These are phyloP conservation scores for Polygonum aviculare DNA, from an alignment of 148 eudicot species.

Conservation along the genomic window DNA sequence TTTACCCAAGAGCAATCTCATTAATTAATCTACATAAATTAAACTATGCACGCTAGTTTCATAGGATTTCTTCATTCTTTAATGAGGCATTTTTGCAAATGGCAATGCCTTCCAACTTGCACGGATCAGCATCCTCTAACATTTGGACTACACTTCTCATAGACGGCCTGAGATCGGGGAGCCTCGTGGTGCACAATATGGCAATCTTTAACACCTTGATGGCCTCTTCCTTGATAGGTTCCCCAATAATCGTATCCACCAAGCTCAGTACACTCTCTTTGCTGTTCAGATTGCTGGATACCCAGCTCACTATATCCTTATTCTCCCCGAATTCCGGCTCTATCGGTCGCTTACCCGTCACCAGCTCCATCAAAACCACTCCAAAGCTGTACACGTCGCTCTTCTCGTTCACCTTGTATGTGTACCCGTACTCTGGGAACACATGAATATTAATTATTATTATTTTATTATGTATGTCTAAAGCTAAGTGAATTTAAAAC, in stretches of 20 bases:
- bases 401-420: conserved; percentile 76
- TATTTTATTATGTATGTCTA: not conserved
- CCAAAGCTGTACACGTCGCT: conserved; percentile 95
- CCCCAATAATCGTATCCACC: conserved; percentile 44
- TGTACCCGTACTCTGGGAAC: conserved; percentile 67
- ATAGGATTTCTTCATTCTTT: conserved; percentile 14
- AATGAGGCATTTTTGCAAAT: conserved; percentile 31
- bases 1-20: not conserved
- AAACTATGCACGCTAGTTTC: not conserved
- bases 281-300: conserved; percentile 53
- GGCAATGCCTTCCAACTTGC: conserved; percentile 34
- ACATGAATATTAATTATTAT: not conserved
- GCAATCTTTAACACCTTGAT: conserved; percentile 66
- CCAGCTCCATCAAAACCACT: conserved; percentile 83
- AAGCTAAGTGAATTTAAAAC: too few relatives aligned
- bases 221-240: conserved; percentile 43
- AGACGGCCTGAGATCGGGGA: conserved; percentile 59
- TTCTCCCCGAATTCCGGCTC: conserved; percentile 69
- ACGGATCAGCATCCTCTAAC: conserved; percentile 82
- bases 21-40: not conserved
- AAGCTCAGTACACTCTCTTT: conserved; percentile 49
- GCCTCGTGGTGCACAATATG: conserved; percentile 51
- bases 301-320: conserved; percentile 72
- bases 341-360: conserved; percentile 78
- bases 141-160: conserved; percentile 80